A percentile compares a stretch with the other conserved stretches of the same genome.
Conservation (phyloP, 192 early-diverging fungal genomes). For the Backusella macrospora region DNA sequence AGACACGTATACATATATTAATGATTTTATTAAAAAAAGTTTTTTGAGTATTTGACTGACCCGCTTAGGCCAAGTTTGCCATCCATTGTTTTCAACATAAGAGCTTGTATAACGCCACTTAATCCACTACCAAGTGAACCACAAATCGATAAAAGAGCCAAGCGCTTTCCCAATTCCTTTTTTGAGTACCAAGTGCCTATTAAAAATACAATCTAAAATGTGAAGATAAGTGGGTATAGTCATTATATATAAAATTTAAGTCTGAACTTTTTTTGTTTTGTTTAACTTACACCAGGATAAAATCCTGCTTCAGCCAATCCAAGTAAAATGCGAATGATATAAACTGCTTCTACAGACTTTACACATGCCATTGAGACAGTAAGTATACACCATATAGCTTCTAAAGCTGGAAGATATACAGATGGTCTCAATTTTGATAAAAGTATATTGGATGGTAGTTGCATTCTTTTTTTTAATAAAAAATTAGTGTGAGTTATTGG, state of each 20-base stretch:
- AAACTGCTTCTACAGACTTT: constrained; percentile 32
- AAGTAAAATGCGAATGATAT: constrained; percentile 38
- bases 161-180: constrained; percentile 37
- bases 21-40: not conserved
- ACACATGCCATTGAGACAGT: constrained; percentile 43
- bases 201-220: constrained; percentile 37
- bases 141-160: constrained; percentile 35
- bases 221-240: not conserved
- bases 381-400: constrained; percentile 39
- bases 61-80: constrained; percentile 40
- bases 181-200: constrained; percentile 46
- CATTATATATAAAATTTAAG: not conserved
- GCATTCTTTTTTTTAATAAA: constrained; percentile 32
- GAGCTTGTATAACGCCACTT: constrained; percentile 38
- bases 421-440: constrained; percentile 37
- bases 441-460: constrained; percentile 42
- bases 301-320: constrained; percentile 44
- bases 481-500: not conserved
- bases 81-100: constrained; percentile 35
- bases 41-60: constrained; percentile 12
- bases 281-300: constrained; percentile 40
- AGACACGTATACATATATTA: not conserved
- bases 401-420: constrained; percentile 35
- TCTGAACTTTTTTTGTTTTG: not conserved
- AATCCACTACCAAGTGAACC: constrained; percentile 33